Evolutionary conservation across 805 yeast genomes (phyloP), one percentile per base, ranked within the genome.

Genomic region (Wickerhamiella parazyma): DNA sequence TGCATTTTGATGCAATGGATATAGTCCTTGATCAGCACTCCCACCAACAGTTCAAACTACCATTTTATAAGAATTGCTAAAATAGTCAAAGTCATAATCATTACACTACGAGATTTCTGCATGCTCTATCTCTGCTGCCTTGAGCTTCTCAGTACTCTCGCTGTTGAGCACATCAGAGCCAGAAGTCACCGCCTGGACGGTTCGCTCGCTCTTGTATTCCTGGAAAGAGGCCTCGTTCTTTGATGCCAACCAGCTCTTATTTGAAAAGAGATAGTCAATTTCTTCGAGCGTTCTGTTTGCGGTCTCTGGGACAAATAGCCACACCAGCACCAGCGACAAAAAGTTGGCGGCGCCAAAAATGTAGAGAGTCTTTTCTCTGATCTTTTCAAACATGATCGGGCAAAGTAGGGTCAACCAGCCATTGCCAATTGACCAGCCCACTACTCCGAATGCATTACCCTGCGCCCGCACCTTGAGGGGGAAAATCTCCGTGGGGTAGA

Each of bases 271-370:
- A 44, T 59, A 62, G 58, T 75, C 80, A 55, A 76, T 63, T 52
- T 76, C 80, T 41, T 75, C 79, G 52, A 68, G 70, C 0, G 80
- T 71, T 57, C 75, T 67, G 44, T 67, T 68, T 48, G 67, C 66
- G 26, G 80, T 72, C 56, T 76, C 83, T 9, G 81, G 81, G 55
- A 75, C 78, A 56, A 71, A 70, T 58, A 76, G 67, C 64, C 62
- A 76, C 14, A 48, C 45, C 49, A 66, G 34, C 5, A 68, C 48
- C 31, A 66, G 59, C 63, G 71, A 68, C 43, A 62, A 56, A 19
- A 59, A 60, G 59, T 73, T 71, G 54, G 67, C 61, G 11, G 62
- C 61, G 19, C 77, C 78, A 57, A 75, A 77, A 52, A 77, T 68
- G 21, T 74, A 60, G 53, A 74, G 77, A 18, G 77, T 69, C 52